Percentiles rank a stretch among this genome's conserved stretches.
phyloP scores from a whole-genome alignment of 345 rosid species.

The Populus ilicifolia region DNA sequence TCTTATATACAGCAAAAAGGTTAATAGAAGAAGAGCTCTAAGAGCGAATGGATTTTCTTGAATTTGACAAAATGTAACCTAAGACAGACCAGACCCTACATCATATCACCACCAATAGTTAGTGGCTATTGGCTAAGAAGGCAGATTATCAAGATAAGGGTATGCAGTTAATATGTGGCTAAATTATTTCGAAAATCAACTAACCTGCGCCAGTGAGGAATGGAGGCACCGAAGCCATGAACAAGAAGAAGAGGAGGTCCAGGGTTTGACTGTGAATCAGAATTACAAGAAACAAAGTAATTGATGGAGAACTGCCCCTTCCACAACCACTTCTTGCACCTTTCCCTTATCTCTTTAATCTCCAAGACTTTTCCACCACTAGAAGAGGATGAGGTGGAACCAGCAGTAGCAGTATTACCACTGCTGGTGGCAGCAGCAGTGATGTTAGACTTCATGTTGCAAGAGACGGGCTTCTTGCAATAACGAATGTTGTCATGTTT shows the following conservation, averaged over 20 bases:
- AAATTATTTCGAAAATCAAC: not conserved
- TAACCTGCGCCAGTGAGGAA: conserved; percentile 90
- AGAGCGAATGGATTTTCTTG: not conserved
- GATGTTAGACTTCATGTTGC: not conserved
- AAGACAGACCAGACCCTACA: too few species aligned
- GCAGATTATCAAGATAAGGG: not conserved
- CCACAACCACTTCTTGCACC: conserved; percentile 61
- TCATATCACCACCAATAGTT: not conserved
- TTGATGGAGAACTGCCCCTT: conserved; percentile 65
- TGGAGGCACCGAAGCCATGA: conserved; percentile 91
- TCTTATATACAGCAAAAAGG: not conserved
- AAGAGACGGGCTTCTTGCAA: not conserved
- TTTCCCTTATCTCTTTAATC: conserved; percentile 46
- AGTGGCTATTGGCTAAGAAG: not conserved
- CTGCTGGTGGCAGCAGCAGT: not conserved
- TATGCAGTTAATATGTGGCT: not conserved
- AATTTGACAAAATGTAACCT: too few species aligned
- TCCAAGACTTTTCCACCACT: conserved; percentile 18
- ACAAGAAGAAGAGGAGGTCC: conserved; percentile 61
- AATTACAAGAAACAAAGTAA: conserved; percentile 51
- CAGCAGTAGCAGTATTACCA: not conserved
- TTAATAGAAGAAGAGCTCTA: not conserved
- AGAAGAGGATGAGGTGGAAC: not conserved
- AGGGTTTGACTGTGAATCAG: conserved; percentile 26
- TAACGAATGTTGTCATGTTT: not conserved